Evolutionary conservation across 148 eudicot genomes (phyloP).

Genomic region (Fallopia convolvulus): DNA sequence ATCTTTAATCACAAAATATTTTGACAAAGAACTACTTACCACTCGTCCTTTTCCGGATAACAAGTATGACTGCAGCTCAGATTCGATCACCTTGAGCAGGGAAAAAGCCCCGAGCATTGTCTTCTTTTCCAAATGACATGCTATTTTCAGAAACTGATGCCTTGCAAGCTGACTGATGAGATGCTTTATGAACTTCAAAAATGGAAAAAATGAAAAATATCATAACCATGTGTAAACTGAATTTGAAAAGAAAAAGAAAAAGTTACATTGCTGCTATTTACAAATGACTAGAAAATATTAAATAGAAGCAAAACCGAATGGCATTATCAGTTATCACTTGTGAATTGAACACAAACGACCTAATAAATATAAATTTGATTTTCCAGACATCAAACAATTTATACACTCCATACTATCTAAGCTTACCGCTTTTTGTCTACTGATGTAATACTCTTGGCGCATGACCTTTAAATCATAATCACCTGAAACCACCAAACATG

Average conservation of each 20-base stretch:
- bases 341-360: background rate
- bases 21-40: constrained; percentile 37
- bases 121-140: constrained; percentile 96
- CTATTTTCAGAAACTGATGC: constrained; percentile 86
- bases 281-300: background rate
- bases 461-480: constrained; percentile 98
- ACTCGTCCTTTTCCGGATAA: constrained; percentile 88
- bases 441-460: constrained; percentile 94
- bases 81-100: constrained; percentile 86
- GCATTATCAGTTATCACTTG: background rate
- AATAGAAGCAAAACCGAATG: background rate
- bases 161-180: constrained; percentile 84
- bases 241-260: background rate
- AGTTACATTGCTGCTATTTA: background rate
- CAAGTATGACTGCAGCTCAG: constrained; percentile 83
- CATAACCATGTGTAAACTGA: background rate
- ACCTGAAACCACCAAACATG: constrained; percentile 37
- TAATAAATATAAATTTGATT: background rate
- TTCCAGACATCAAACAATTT: background rate
- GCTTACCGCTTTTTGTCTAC: constrained; percentile 86
- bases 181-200: constrained; percentile 81
- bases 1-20: background rate
- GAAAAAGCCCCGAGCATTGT: constrained; percentile 97
- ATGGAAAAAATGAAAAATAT: background rate
- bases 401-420: background rate